Percentiles rank a stretch among this genome's conserved stretches.
phyloP scores from a whole-genome alignment of 2,329 filamentous ascomycete species.

The Fusarium lateritium region DNA sequence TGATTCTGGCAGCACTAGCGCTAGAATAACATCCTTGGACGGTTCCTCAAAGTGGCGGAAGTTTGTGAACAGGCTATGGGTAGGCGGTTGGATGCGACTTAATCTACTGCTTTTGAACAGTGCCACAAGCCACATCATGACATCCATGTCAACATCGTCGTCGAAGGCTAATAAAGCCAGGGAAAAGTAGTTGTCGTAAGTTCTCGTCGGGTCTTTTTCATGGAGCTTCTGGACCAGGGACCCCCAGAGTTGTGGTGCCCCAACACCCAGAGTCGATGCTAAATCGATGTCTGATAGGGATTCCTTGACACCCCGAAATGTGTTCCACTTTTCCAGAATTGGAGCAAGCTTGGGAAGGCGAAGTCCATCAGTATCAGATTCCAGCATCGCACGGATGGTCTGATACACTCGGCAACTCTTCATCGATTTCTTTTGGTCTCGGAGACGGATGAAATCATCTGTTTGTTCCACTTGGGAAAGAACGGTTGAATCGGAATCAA shows the following conservation, averaged over 20 bases:
- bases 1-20: neutral
- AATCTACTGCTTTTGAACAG: constrained; percentile 7
- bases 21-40: neutral
- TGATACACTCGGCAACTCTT: constrained; percentile 17
- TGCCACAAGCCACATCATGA: constrained; percentile 29
- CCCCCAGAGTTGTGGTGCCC: constrained; percentile 64
- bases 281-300: neutral
- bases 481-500: neutral
- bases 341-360: neutral
- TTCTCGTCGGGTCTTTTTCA: neutral
- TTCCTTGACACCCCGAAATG: neutral
- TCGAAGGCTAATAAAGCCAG: constrained; percentile 30
- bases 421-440: neutral
- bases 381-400: constrained; percentile 6
- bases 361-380: no score
- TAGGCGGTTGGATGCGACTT: constrained; percentile 10
- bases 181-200: constrained; percentile 21
- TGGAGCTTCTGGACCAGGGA: constrained; percentile 58
- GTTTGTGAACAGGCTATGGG: neutral
- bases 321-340: constrained; percentile 11
- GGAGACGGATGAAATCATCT: neutral
- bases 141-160: neutral
- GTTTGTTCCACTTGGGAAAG: neutral
- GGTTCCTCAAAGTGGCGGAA: constrained; percentile 24
- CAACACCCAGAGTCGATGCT: constrained; percentile 66